These are phyloP conservation scores for Apiotrichum akiyoshidainum DNA, from an alignment of 1,284 basidiomycete genomes.

Conservation along the genomic window DNA sequence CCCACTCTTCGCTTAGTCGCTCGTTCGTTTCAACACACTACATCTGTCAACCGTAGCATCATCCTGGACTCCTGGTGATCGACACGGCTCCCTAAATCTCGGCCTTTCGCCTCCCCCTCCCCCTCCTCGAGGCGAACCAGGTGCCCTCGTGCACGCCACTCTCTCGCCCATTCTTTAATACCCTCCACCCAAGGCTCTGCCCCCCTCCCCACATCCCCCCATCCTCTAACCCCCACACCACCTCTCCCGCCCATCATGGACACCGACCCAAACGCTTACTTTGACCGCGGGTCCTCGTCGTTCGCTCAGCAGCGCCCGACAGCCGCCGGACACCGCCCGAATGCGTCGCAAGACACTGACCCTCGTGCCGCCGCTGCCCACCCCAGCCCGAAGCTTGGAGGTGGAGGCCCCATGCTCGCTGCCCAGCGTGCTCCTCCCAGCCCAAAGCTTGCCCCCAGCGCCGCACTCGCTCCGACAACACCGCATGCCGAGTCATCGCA, in stretches of 20 bases:
- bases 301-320: slow-evolving; percentile 13
- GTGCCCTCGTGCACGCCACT: background rate
- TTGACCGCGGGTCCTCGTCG: slow-evolving; percentile 15
- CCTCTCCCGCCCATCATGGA: slow-evolving; percentile 11
- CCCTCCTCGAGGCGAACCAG: background rate
- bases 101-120: background rate
- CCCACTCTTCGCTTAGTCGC: too few relatives aligned
- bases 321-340: slow-evolving; percentile 10
- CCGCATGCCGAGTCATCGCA: slow-evolving; percentile 23
- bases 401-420: background rate
- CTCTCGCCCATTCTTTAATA: background rate
- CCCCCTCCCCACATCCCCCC: background rate
- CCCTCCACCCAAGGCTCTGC: too few relatives aligned
- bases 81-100: background rate
- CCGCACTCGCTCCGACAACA: slow-evolving; percentile 4
- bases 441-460: slow-evolving; percentile 17
- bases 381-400: slow-evolving; percentile 13
- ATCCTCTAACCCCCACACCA: background rate
- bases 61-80: background rate
- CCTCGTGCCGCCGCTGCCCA: slow-evolving; percentile 11
- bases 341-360: slow-evolving; percentile 13
- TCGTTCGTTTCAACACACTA: too few relatives aligned
- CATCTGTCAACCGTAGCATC: too few relatives aligned
- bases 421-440: slow-evolving; percentile 12
- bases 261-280: slow-evolving; percentile 22